Percentiles rank a stretch among this genome's conserved stretches.
Evolutionary conservation across 345 rosid genomes (phyloP).

Genomic region (Brassica juncea): DNA sequence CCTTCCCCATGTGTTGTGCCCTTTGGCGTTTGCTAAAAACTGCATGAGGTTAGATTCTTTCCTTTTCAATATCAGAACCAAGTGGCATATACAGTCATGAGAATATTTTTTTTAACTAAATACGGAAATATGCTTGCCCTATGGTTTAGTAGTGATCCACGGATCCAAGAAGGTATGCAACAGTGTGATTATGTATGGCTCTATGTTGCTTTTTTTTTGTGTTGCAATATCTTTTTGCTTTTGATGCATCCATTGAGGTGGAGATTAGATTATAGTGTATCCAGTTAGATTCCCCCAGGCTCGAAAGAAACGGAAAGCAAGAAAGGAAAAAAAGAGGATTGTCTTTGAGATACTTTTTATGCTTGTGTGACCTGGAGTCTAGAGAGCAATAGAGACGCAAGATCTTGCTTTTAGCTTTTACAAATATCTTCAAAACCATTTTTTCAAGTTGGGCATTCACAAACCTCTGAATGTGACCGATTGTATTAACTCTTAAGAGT

Average conservation of each 20-base stretch:
- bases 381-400: slow-evolving; percentile 23
- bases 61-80: slow-evolving; percentile 18
- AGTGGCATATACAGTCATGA: slow-evolving; percentile 40
- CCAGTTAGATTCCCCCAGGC: slow-evolving; percentile 42
- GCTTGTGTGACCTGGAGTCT: slow-evolving; percentile 34
- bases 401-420: slow-evolving; percentile 28
- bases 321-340: background rate
- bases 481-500: background rate
- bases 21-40: slow-evolving; percentile 39
- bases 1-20: slow-evolving; percentile 35
- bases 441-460: slow-evolving; percentile 1
- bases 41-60: slow-evolving; percentile 29
- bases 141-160: slow-evolving; percentile 27
- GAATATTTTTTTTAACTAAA: slow-evolving; percentile 2
- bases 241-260: slow-evolving; percentile 35
- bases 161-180: slow-evolving; percentile 9
- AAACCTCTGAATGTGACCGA: slow-evolving; percentile 9
- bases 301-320: slow-evolving; percentile 34
- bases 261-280: slow-evolving; percentile 38
- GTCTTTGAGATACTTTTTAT: slow-evolving; percentile 21
- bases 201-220: background rate
- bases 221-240: slow-evolving; percentile 31
- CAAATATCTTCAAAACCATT: slow-evolving; percentile 15
- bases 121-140: slow-evolving; percentile 26
- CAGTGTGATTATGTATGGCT: slow-evolving; percentile 20